These are phyloP conservation scores for Sporothrix inflata DNA, from an alignment of 2,329 filamentous ascomycete species.

Conservation along the genomic window DNA sequence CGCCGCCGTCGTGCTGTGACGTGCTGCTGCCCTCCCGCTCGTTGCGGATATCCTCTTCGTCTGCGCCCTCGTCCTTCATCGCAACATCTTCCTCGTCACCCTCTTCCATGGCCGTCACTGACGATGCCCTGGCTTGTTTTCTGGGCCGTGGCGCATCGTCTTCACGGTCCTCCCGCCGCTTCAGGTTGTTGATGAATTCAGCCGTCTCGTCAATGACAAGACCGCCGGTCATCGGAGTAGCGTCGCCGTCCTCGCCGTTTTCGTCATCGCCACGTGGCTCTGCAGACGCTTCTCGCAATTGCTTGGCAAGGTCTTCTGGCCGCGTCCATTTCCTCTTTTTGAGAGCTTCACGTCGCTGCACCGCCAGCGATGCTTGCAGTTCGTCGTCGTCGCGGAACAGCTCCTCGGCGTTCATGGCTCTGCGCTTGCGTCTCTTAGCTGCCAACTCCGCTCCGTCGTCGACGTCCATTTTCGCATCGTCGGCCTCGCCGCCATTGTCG, in stretches of 20 bases:
- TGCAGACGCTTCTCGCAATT: constrained; percentile 67
- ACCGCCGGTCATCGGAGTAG: constrained; percentile 49
- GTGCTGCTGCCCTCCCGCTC: constrained; percentile 49
- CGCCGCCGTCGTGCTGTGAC: constrained; percentile 41
- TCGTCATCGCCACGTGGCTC: constrained; percentile 40
- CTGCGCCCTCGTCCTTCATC: constrained; percentile 53
- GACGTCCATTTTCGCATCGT: constrained; percentile 67
- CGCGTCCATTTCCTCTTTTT: constrained; percentile 89
- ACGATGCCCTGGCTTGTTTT: constrained; percentile 34
- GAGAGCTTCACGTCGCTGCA: constrained; percentile 79
- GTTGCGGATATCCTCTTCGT: constrained; percentile 62
- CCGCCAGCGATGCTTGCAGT: constrained; percentile 74
- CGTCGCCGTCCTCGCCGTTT: constrained; percentile 43
- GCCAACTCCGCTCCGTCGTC: constrained; percentile 57
- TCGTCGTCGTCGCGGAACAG: constrained; percentile 74
- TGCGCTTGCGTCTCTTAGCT: constrained; percentile 60
- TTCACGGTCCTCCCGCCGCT: constrained; percentile 64
- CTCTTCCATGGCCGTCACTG: constrained; percentile 51
- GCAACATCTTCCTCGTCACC: constrained; percentile 52
- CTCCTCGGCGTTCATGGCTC: constrained; percentile 58
- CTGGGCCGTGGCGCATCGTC: constrained; percentile 36
- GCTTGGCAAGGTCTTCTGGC: constrained; percentile 83
- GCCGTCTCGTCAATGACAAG: constrained; percentile 95
- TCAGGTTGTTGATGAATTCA: constrained; percentile 87
- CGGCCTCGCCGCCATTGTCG: constrained; percentile 42